Evolutionary conservation across 345 rosid genomes (phyloP).

Genomic region (Brassica napus): DNA sequence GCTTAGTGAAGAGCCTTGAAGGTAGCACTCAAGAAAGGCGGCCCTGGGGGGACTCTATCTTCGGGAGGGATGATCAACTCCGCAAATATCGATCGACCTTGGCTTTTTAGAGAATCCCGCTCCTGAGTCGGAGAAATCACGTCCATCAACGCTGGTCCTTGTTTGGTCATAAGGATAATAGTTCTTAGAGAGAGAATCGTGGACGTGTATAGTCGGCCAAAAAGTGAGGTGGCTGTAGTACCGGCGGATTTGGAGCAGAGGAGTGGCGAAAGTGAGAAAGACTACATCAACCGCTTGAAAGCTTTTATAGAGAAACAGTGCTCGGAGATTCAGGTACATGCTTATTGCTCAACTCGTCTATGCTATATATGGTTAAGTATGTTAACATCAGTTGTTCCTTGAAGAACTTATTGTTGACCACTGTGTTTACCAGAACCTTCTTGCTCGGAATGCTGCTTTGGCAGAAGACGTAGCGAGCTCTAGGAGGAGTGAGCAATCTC

Average conservation of each 20-base stretch:
- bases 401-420: constrained; percentile 3
- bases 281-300: constrained; percentile 69
- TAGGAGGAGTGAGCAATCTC: constrained; percentile 58
- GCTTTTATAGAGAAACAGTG: constrained; percentile 84
- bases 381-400: constrained; percentile 1
- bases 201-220: constrained; percentile 76
- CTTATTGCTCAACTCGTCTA: constrained; percentile 2
- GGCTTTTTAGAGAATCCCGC: no score
- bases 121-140: no score
- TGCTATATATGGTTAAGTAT: background rate
- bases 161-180: no score
- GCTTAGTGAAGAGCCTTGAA: constrained; percentile 63
- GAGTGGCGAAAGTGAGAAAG: constrained; percentile 71
- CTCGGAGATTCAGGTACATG: constrained; percentile 78
- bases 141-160: no score
- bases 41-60: no score
- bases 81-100: no score
- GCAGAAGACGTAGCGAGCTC: constrained; percentile 82
- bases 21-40: constrained; percentile 28
- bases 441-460: constrained; percentile 77
- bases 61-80: no score
- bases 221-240: constrained; percentile 76
- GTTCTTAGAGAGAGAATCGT: constrained; percentile 60
- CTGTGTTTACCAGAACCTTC: constrained; percentile 57
- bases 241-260: constrained; percentile 86